A percentile compares a stretch with the other conserved stretches of the same genome.
Conservation (phyloP, 192 early-diverging fungal genomes). For the Coemansia pectinata region DNA sequence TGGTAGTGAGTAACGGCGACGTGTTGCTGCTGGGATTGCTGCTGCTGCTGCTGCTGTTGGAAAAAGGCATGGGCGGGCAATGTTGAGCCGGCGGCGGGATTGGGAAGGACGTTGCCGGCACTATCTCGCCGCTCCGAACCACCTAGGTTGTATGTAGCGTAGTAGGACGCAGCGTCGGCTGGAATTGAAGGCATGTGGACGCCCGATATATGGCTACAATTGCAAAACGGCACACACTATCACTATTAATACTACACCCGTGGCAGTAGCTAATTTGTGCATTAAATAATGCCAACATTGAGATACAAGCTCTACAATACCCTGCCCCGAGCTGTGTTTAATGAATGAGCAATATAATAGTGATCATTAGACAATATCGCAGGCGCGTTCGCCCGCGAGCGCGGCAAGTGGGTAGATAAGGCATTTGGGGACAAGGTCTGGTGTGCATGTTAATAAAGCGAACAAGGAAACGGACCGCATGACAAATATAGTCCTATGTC, state of each 20-base stretch:
- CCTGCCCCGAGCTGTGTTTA: background rate
- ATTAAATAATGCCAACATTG: background rate
- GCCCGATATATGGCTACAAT: constrained; percentile 46
- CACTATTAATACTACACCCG: background rate
- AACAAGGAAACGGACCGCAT: constrained; percentile 7
- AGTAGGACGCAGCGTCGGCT: constrained; percentile 40
- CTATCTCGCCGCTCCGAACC: constrained; percentile 29
- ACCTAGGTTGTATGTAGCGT: constrained; percentile 34
- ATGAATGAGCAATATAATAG: constrained; percentile 2
- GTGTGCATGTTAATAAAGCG: constrained; percentile 2
- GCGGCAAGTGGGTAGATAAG: background rate
- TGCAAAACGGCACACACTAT: background rate
- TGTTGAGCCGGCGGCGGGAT: constrained; percentile 13
- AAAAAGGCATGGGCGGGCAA: constrained; percentile 40
- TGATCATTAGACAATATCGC: background rate
- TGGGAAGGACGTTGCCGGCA: constrained; percentile 17
- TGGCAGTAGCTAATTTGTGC: background rate
- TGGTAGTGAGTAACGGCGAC: constrained; percentile 11
- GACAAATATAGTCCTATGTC: constrained; percentile 4
- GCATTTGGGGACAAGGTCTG: background rate
- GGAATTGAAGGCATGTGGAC: constrained; percentile 47
- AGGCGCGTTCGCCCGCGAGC: background rate
- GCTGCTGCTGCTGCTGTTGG: constrained; percentile 25
- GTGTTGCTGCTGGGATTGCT: constrained; percentile 11
- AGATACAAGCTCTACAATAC: background rate